Percentiles rank a stretch among this genome's conserved stretches.
Evolutionary conservation across 495 filamentous ascomycete genomes (phyloP).

Genomic region (Hamigera avellanea): DNA sequence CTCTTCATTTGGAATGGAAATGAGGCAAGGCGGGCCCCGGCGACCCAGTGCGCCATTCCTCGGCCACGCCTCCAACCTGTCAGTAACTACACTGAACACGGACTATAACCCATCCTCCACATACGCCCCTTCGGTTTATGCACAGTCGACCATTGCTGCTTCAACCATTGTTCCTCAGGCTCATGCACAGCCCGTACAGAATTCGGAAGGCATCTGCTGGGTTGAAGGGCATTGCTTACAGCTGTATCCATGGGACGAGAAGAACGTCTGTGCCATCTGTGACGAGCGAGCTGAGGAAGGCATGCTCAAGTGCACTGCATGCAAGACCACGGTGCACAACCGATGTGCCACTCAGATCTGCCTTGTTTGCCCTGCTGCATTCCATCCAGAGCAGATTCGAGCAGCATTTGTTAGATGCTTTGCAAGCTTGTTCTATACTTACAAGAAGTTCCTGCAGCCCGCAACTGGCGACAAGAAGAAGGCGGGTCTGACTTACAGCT

Average conservation of each 20-base stretch:
- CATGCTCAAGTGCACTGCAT: conserved; percentile 75
- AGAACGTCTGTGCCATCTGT: conserved; percentile 70
- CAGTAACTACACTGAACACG: conserved; percentile 70
- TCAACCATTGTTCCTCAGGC: conserved; percentile 94
- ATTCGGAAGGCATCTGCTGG: conserved; percentile 81
- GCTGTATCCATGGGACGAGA: conserved; percentile 54
- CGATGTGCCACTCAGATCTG: conserved; percentile 73
- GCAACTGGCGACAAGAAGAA: conserved; percentile 76
- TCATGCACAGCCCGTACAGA: conserved; percentile 70
- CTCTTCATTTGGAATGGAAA: conserved; percentile 78
- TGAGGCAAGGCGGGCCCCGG: conserved; percentile 48
- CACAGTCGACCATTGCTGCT: conserved; percentile 93
- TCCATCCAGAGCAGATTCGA: conserved; percentile 79
- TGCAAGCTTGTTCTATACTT: conserved; percentile 90
- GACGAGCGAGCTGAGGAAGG: conserved; percentile 84
- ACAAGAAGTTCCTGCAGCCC: conserved; percentile 70
- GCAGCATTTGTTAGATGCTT: conserved; percentile 92
- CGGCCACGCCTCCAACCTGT: conserved; percentile 68
- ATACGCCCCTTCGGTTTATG: conserved; percentile 93
- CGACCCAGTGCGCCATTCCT: conserved; percentile 79
- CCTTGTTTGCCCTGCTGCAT: conserved; percentile 79
- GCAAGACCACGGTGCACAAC: conserved; percentile 64
- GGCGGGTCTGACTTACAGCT: conserved; percentile 74
- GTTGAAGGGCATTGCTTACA: conserved; percentile 89
- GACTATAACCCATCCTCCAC: conserved; percentile 63